Evolutionary conservation across 2,329 filamentous ascomycete species (phyloP), one percentile per base, ranked within the genome.

Genomic region (Zymoseptoria pseudotritici): DNA sequence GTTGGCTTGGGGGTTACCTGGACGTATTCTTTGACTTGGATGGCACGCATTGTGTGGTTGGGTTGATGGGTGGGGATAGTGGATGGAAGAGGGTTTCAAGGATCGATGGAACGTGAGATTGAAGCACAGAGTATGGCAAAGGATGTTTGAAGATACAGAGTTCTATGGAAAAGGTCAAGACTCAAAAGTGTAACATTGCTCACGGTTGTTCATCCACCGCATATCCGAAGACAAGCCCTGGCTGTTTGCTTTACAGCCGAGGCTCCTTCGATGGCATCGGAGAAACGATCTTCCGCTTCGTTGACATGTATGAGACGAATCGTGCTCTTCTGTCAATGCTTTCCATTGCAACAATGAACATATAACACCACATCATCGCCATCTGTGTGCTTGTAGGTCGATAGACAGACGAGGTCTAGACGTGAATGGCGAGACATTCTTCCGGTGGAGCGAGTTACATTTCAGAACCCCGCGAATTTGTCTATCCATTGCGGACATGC

Each of bases 1-100:
- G 53, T 8, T 29, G 26, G 53, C 46, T 21, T 20, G 29, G 46
- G 8, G 49, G 24, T 10, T 62, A 66, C 65, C 58, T 66, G 63
- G 54, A 67, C 57, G 55, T 70, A 67, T 64, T 70, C 56, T 59
- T 65, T 66, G 42, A 72, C 62, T 59, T 71, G 70, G 36, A 72
- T 90, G 69, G 84, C 90, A 67, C 84, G 85, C 89, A 93, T 93
- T 2, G 4, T 56, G 65, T 86, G 69, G 58, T n/a, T n/a, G 11
- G 46, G 2, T 49, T 46, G 26, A 8, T 9, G 54, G 29, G 46
- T 22, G 20, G 53, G 36, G 42, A 19, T 49, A 21, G 9, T 3
- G n/a, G 42, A 19, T 19, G 26, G 21, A 36, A 20, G 49, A 31
- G 59, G n/a, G n/a, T n/a, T 11, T 29, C 6, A 9, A 9, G 26